These are phyloP conservation scores for Lodderomyces oxycetoniae DNA, from an alignment of 1,139 yeast species.

Conservation along the genomic window DNA sequence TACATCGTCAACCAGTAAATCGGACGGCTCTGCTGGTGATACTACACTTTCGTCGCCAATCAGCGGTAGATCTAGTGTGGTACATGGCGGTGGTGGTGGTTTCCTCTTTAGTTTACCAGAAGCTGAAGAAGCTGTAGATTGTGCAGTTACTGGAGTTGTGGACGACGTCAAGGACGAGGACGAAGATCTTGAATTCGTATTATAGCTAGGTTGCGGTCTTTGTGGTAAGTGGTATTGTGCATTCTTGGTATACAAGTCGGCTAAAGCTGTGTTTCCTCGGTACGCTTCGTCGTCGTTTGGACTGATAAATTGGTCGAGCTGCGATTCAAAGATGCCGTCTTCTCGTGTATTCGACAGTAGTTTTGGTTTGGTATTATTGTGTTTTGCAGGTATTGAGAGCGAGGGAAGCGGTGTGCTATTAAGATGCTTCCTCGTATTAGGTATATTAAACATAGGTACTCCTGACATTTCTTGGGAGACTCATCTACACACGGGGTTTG, in stretches of 20 bases:
- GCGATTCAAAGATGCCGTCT: background rate
- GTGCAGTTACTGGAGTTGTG: constrained; percentile 9
- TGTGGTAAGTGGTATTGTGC: constrained; percentile 3
- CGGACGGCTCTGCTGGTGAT: no score
- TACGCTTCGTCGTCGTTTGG: no score
- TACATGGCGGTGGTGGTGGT: constrained; percentile 47
- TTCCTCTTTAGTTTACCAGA: constrained; percentile 27
- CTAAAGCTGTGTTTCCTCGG: no score
- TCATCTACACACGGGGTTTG: no score
- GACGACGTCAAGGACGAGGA: constrained; percentile 11
- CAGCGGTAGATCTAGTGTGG: no score
- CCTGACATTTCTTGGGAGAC: no score
- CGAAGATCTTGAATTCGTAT: constrained; percentile 2
- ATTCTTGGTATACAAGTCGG: background rate
- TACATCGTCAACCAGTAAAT: no score
- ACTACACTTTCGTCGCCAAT: no score
- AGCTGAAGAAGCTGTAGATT: constrained; percentile 7
- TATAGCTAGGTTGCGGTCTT: constrained; percentile 2
- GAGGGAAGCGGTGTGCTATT: constrained; percentile 12
- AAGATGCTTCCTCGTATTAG: constrained; percentile 13
- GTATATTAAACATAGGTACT: constrained; percentile 16
- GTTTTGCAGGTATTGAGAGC: constrained; percentile 13
- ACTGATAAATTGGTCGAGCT: background rate
- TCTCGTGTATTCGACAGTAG: constrained; percentile 3
- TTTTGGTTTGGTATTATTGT: constrained; percentile 9